Evolutionary conservation across 2,329 filamentous ascomycete species (phyloP), one percentile per base, ranked within the genome.

Genomic region (Beauveria sp.): DNA sequence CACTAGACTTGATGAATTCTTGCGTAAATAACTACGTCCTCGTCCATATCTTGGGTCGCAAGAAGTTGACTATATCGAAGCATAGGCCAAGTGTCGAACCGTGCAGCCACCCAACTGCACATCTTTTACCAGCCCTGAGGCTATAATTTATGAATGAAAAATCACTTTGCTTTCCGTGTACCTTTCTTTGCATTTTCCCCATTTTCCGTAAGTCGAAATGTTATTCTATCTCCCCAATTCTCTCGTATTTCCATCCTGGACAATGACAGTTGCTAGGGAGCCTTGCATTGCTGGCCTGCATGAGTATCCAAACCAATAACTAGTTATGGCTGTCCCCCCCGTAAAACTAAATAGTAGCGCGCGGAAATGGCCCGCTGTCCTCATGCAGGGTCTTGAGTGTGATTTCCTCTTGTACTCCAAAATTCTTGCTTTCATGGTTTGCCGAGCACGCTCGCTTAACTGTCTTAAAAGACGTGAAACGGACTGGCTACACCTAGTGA

Each of bases 301-400:
- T 56, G 30, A 30, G 28, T 10, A 30, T 30, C 28, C 28, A 14
- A 16, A 30, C 14, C 22, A 40, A 20, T 22, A 46, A 57, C 55
- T 46, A 57, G 30, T 16, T 37, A 51, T 30, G 43, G 37, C 54
- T 22, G 24, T 57, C 51, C 55, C 55, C 55, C 55, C 55, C 46
- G 55, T 46, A 37, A 37, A 14, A 14, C 34, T 37, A 37, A 14
- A 14, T 14, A 14, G 4, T 58, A 34, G 55, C 46, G 55, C 55
- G 47, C 44, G 50, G 55, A 58, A 20, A 7, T 40, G 44, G 43
- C 20, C 34, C 55, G 40, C 46, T 22, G 34, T 51, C 7, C 9
- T n/a, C 20, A 34, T 47, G 46, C 46, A 58, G 55, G 55, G 55
- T 43, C 34, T 34, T 16, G 18, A 26, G 9, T 20, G 9, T 34